phyloP scores from a whole-genome alignment of 192 early-diverging fungal species.

The Podila epigama region DNA sequence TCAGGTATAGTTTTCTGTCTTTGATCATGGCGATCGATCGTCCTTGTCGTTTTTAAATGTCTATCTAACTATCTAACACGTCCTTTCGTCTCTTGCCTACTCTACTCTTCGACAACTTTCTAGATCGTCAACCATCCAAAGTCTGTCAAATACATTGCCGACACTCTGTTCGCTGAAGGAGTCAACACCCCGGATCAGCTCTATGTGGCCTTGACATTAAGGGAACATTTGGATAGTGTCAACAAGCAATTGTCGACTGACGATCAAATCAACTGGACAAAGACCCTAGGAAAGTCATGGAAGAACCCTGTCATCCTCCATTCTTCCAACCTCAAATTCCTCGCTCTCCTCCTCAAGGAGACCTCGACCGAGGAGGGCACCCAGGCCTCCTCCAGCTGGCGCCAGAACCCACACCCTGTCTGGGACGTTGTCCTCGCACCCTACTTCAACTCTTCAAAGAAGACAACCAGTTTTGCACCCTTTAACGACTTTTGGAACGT shows the following conservation, averaged over 20 bases:
- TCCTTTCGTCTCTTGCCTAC: neutral
- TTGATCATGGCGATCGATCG: neutral
- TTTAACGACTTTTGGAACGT: conserved; percentile 84
- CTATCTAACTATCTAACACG: neutral
- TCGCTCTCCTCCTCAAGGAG: conserved; percentile 45
- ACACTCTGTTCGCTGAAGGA: conserved; percentile 48
- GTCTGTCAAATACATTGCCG: conserved; percentile 51
- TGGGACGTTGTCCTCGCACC: conserved; percentile 76
- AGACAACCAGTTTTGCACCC: conserved; percentile 57
- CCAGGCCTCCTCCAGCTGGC: conserved; percentile 63
- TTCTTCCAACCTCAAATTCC: conserved; percentile 40
- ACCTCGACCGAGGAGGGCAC: conserved; percentile 47
- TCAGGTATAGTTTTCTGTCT: conserved; percentile 43
- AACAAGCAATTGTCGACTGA: conserved; percentile 35
- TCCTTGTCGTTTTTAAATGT: neutral
- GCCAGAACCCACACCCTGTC: conserved; percentile 83
- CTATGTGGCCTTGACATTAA: conserved; percentile 57
- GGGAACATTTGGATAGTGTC: conserved; percentile 34
- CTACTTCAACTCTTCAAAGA: conserved; percentile 53
- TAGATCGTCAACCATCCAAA: conserved; percentile 39
- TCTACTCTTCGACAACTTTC: neutral
- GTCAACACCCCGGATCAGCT: conserved; percentile 63
- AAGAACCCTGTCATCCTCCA: conserved; percentile 43
- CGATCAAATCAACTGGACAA: conserved; percentile 43
- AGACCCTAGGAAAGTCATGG: conserved; percentile 42